Evolutionary conservation across 306 rosid species (phyloP).

Genomic region (Clitoria ternatea): DNA sequence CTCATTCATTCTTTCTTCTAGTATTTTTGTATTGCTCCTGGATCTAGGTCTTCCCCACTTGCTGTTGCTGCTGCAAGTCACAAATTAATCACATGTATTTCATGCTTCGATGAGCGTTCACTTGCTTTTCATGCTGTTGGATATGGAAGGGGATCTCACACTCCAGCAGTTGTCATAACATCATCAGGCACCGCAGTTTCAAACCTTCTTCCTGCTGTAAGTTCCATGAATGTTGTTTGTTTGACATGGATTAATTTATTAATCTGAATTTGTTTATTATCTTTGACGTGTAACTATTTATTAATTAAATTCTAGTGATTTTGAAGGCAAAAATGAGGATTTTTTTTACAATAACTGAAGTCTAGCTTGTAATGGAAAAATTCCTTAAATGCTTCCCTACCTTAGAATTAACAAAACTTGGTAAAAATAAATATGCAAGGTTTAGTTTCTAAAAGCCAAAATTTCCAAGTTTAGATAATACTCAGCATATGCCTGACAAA

Average conservation of each 20-base stretch:
- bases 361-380: too few species aligned
- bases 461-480: too few species aligned
- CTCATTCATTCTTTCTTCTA: conserved; percentile 51
- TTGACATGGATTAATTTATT: neutral
- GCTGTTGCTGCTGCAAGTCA: conserved; percentile 95
- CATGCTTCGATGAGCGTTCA: conserved; percentile 91
- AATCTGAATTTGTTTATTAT: neutral
- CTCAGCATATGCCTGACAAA: too few species aligned
- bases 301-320: neutral
- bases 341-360: too few species aligned
- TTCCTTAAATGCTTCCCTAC: too few species aligned
- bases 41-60: conserved; percentile 97
- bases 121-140: conserved; percentile 98
- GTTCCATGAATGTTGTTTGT: conserved; percentile 29
- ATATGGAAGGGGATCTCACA: conserved; percentile 86
- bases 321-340: too few species aligned
- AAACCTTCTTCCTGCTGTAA: conserved; percentile 95
- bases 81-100: conserved; percentile 65
- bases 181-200: conserved; percentile 99
- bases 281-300: neutral
- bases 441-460: too few species aligned
- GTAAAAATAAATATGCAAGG: too few species aligned
- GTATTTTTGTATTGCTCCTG: conserved; percentile 98
- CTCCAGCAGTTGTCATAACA: conserved; percentile 87
- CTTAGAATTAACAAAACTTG: too few species aligned